Evolutionary conservation across 148 eudicot species (phyloP).

Genomic region (Chenopodium formosanum): DNA sequence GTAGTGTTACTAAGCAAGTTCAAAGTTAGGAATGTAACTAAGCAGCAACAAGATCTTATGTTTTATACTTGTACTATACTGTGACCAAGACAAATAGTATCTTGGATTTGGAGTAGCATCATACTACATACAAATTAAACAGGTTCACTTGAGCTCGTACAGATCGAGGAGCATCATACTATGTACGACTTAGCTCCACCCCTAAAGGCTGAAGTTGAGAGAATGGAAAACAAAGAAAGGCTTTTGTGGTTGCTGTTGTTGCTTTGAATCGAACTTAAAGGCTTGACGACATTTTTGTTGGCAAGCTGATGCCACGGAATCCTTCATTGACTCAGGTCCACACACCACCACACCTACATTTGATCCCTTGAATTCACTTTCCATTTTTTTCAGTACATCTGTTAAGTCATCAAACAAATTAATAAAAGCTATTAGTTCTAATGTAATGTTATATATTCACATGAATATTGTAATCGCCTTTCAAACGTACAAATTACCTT

Average conservation of each 20-base stretch:
- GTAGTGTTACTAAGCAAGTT: not conserved
- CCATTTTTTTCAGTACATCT: conserved; percentile 47
- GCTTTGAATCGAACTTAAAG: conserved; percentile 24
- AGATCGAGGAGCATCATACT: no score
- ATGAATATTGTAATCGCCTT: not conserved
- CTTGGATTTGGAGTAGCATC: no score
- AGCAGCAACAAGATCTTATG: no score
- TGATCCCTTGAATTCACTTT: conserved; percentile 38
- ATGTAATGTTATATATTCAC: not conserved
- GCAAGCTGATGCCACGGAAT: conserved; percentile 65
- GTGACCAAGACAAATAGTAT: no score
- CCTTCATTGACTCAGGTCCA: conserved; percentile 81
- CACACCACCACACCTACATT: conserved; percentile 73
- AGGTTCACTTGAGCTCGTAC: no score
- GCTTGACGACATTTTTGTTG: conserved; percentile 33
- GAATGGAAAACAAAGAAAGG: conserved; percentile 54
- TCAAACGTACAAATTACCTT: conserved; percentile 37
- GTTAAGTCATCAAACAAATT: conserved; percentile 19
- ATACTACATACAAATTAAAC: no score
- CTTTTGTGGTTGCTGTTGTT: conserved; percentile 26
- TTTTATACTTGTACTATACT: no score
- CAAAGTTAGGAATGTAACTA: no score
- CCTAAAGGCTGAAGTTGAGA: conserved; percentile 68
- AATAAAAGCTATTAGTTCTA: not conserved
- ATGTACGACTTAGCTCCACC: not conserved